Evolutionary conservation across 2,329 filamentous ascomycete genomes (phyloP).

Genomic region (Scytalidium lignicola): DNA sequence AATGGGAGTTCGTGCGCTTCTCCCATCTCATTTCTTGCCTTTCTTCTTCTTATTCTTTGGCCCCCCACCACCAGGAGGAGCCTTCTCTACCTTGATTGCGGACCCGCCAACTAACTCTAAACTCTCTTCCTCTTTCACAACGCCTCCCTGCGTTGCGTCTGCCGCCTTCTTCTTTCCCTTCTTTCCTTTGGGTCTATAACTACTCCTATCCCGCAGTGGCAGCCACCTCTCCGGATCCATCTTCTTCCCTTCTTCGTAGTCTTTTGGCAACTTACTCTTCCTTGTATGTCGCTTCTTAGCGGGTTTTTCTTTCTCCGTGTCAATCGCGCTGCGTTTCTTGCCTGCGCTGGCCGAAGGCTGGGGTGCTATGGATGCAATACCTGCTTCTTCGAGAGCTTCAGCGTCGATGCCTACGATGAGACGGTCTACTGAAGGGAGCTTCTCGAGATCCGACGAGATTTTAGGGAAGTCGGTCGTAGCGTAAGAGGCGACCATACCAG

Average conservation of each 20-base stretch:
- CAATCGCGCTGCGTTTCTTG: slow-evolving; percentile 44
- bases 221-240: slow-evolving; percentile 92
- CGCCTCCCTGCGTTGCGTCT: slow-evolving; percentile 79
- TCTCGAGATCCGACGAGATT: slow-evolving; percentile 47
- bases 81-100: slow-evolving; percentile 59
- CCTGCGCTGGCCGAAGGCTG: slow-evolving; percentile 31
- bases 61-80: slow-evolving; percentile 27
- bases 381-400: slow-evolving; percentile 57
- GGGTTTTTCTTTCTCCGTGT: slow-evolving; percentile 33
- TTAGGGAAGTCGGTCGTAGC: slow-evolving; percentile 56
- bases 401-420: slow-evolving; percentile 59
- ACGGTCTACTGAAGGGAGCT: slow-evolving; percentile 56
- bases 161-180: slow-evolving; percentile 81
- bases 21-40: slow-evolving; percentile 42
- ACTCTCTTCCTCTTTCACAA: slow-evolving; percentile 68
- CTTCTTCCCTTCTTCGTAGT: slow-evolving; percentile 71
- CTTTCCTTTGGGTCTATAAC: slow-evolving; percentile 84
- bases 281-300: slow-evolving; percentile 53
- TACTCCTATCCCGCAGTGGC: slow-evolving; percentile 81
- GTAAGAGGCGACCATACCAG: slow-evolving; percentile 81
- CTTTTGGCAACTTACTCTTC: slow-evolving; percentile 62
- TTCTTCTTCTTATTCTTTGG: slow-evolving; percentile 39
- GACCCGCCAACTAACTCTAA: slow-evolving; percentile 59
- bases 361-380: slow-evolving; percentile 49
- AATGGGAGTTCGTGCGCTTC: neutral